These are phyloP conservation scores for Yarrowia sp. DNA, from an alignment of 805 yeast genomes.

Conservation along the genomic window DNA sequence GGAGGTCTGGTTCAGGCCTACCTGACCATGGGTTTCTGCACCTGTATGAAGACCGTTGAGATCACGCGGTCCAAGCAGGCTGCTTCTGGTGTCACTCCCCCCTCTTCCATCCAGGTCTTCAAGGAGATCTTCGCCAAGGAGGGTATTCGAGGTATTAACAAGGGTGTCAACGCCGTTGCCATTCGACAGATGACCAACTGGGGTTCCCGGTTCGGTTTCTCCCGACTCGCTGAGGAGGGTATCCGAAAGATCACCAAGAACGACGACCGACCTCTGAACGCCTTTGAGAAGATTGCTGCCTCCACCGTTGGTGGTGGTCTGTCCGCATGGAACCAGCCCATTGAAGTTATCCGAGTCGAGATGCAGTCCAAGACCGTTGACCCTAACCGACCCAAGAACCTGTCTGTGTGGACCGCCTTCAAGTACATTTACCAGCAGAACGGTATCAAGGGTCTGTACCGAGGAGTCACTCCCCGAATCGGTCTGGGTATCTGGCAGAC, in stretches of 20 bases:
- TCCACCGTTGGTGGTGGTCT: constrained; percentile 96
- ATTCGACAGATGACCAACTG: constrained; percentile 98
- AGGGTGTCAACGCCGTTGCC: constrained; percentile 99
- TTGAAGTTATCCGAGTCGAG: constrained; percentile 96
- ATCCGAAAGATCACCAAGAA: constrained; percentile 70
- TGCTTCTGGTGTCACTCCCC: constrained; percentile 68
- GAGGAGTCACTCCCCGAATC: constrained; percentile 97
- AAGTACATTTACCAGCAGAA: constrained; percentile 81
- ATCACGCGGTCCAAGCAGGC: constrained; percentile 88
- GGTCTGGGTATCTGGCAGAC: constrained; percentile 99
- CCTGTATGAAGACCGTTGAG: constrained; percentile 99
- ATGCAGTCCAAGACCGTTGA: constrained; percentile 96
- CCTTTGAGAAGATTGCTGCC: constrained; percentile 81
- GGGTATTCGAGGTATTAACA: constrained; percentile 93
- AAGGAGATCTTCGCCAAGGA: constrained; percentile 81
- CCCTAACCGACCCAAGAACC: constrained; percentile 93
- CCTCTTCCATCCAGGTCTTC: constrained; percentile 84
- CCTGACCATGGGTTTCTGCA: constrained; percentile 95
- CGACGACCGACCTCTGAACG: constrained; percentile 66
- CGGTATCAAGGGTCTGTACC: constrained; percentile 88
- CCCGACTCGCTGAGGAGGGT: constrained; percentile 87
- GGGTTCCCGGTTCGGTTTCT: constrained; percentile 96
- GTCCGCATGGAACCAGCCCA: constrained; percentile 98
- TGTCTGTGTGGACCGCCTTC: constrained; percentile 77
- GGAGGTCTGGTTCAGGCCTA: constrained; percentile 98